Base-by-base conservation (phyloP, 1,139 yeast species). In the Blastobotrys elegans region DNA sequence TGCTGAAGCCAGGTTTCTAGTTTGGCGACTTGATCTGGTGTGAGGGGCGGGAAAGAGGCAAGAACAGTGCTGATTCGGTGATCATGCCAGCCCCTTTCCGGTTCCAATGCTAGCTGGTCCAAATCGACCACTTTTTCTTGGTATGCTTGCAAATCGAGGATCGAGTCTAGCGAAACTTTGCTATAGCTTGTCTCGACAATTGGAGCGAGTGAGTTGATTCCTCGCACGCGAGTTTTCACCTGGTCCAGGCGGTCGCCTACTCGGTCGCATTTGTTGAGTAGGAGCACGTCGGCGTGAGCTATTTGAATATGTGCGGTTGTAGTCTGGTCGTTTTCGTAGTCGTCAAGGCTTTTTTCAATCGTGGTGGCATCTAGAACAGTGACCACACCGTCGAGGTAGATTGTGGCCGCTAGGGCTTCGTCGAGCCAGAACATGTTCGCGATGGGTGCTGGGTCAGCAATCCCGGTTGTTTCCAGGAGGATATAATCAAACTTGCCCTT, bases 341-440 rank as follows among this genome's bases (percentile, higher is more conserved):
- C 97, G 52, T 80, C 82, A 40, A 92, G 70, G 54, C 87, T 82
- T 47, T 70, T 71, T 18, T 75, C 59, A 30, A 92, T 81, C 59
- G 89, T 82, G 46, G 76, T 80, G 0, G 87, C 74, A 65, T 92
- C 98, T 41, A 92, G 72, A 4, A 94, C 97, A 0, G 97, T 85
- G n/a, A 94, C 77, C 4, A 92, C 89, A 0, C 97, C 96, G 66
- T 92, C 98, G 38, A 92, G 83, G 63, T 86, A 87, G 1, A 92
- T 87, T 55, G 80, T 82, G 5, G 96, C 82, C 11, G 83, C 75
- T 48, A 92, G 70, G 0, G 92, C 97, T 31, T 86, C 94, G 64
- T 92, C 98, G 35, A 90, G 73, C 98, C 98, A 92, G 66, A 92
- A 92, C 96, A 92, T 92, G 56, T 82, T 80, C 7, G 97, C 96